Base-by-base conservation (phyloP, 768 basidiomycete genomes). In the Leccinum subtestaceum region DNA sequence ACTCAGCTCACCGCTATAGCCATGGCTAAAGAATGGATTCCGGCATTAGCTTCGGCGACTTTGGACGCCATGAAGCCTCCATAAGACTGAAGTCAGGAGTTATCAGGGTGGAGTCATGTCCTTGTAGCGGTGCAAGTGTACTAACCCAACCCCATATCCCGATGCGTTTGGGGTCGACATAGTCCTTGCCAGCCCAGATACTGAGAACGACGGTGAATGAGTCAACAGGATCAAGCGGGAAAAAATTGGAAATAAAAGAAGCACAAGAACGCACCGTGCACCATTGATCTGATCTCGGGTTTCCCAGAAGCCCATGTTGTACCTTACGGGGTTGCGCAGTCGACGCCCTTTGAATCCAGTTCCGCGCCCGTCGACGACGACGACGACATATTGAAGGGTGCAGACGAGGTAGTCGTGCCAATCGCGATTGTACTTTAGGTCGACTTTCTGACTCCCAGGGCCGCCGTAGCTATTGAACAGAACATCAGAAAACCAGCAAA, bases 101-200 rank as follows among this genome's bases (percentile, higher is more conserved):
- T 17, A 50, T 65, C 17, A 59, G 64, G 46, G 27, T 43, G 19
- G 12, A 31, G 47, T 17, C 4, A 12, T 12, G 36, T 38, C 57
- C n/a, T 51, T 13, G 4, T 8, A 19, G 40, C 17, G 3, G 11
- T 21, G 34, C 34, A 56, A 9, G 32, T 52, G 5, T 12, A 76
- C 89, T 70, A 61, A 94, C 93, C 96, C 97, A 98, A 46, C 97
- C 97, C 95, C 95, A 98, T 53, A 98, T 89, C 0, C 96, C 97
- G 50, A 98, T 91, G 48, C 94, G 80, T 70, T 83, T 85, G 40
- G 84, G 78, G 71, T 99, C 97, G 2, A 98, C 89, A 69, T 98
- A 98, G 15, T 83, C 79, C 73, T 90, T 92, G 63, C 85, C 80
- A 2, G 89, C 91, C 93, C 23, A 97, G 50, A 87, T 75, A 56